These are phyloP conservation scores for Shiraia sp. DNA, from an alignment of 2,329 filamentous ascomycete genomes.

Conservation along the genomic window DNA sequence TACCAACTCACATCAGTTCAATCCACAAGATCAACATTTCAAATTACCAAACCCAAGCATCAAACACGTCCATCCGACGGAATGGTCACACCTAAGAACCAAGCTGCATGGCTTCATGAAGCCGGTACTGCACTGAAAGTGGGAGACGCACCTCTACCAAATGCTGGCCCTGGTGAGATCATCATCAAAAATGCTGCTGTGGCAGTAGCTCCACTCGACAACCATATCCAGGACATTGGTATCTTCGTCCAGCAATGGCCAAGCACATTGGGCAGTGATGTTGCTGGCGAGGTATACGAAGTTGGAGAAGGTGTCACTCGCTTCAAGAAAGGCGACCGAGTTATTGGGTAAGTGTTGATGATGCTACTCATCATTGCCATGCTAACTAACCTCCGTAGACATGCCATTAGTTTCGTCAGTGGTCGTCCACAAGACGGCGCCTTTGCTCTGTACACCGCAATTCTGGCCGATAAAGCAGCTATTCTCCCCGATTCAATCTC, in stretches of 20 bases:
- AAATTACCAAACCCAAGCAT: too few relatives aligned
- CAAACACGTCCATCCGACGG: background rate
- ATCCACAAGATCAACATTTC: background rate
- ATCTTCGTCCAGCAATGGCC: slow-evolving; percentile 38
- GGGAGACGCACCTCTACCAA: slow-evolving; percentile 22
- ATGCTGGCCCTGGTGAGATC: slow-evolving; percentile 23
- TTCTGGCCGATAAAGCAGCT: slow-evolving; percentile 42
- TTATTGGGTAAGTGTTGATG: slow-evolving; percentile 38
- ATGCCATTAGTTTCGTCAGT: slow-evolving; percentile 24
- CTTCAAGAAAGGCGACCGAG: slow-evolving; percentile 49
- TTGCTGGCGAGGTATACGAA: slow-evolving; percentile 50
- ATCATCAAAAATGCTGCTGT: slow-evolving; percentile 32
- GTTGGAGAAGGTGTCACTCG: slow-evolving; percentile 47
- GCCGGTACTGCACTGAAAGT: slow-evolving; percentile 22
- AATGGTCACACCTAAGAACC: slow-evolving; percentile 13
- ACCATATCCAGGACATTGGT: slow-evolving; percentile 27
- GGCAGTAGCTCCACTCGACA: slow-evolving; percentile 33
- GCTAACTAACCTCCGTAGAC: slow-evolving; percentile 10
- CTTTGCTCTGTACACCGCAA: slow-evolving; percentile 34
- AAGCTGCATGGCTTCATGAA: slow-evolving; percentile 27
- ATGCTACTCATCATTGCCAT: background rate
- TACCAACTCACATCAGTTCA: background rate
- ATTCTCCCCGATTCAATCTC: slow-evolving; percentile 48
- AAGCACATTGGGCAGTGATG: slow-evolving; percentile 43
- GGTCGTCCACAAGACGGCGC: slow-evolving; percentile 25